Evolutionary conservation across 768 basidiomycete species (phyloP), one percentile per base, ranked within the genome.

Genomic region (Trametes meyenii): DNA sequence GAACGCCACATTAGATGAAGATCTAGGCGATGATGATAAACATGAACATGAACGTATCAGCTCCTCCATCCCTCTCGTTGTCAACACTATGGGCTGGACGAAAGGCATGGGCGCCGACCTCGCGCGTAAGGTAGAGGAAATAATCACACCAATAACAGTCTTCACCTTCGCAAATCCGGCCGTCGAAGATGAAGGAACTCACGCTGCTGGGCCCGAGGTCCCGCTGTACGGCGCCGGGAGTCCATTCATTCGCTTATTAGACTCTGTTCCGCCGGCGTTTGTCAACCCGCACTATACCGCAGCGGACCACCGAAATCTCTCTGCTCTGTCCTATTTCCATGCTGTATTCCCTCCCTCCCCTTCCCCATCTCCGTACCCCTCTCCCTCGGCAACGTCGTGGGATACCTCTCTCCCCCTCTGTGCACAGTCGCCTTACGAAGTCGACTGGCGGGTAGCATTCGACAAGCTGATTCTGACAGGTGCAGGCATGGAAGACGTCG

Each of bases 61-160:
- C 6, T 85, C 89, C 50, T 62, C 75, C 26, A 84, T 95, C 5
- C 96, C 96, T 0, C 83, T 98, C 17, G 85, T 98, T 16, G 83
- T 98, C 54, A 99, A 98, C 71, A 98, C 92, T 0, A 96, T 96
- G 86, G 96, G 96, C 2, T 99, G 96, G 96, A 84, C 84, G 5
- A 98, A 96, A 72, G 96, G 96, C 7, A 84, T 97, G 2, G 96
- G 96, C 3, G 88, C 85, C 16, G 92, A 96, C 67, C 75, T 98
- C 12, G 83, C 85, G 2, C 71, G 71, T 14, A 83, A 83, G 63
- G 88, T 99, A 50, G 88, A 95, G 66, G 82, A 82, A 11, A 75
- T 86, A 36, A 75, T 85, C 5, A 78, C 82, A 23, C 84, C 92
- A 0, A 84, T 85, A 0, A 76, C 84, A 58, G 73, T 89, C 23